Percentiles rank a stretch among this genome's conserved stretches.
phyloP scores from a whole-genome alignment of 805 yeast genomes.

The Cephaloascus fragrans region DNA sequence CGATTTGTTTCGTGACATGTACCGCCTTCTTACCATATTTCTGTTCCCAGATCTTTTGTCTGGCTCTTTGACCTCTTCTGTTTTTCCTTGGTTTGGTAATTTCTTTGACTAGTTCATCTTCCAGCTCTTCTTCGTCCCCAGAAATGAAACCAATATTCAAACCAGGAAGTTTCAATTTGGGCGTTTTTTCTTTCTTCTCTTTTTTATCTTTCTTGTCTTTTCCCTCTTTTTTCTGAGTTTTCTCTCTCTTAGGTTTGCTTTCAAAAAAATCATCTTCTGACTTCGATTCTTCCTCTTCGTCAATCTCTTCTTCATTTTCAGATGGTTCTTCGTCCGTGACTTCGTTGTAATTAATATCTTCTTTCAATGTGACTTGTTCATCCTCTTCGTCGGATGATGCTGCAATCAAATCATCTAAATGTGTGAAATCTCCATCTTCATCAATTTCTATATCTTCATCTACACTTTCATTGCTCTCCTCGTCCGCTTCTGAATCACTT shows the following conservation, averaged over 20 bases:
- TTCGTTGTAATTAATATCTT: slow-evolving; percentile 40
- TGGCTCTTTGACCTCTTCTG: slow-evolving; percentile 94
- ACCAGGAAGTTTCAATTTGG: slow-evolving; percentile 45
- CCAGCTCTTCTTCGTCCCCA: slow-evolving; percentile 38
- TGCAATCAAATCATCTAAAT: slow-evolving; percentile 28
- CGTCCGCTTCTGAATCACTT: slow-evolving; percentile 9
- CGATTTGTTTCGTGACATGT: slow-evolving; percentile 65
- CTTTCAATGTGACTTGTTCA: slow-evolving; percentile 19
- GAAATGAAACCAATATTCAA: slow-evolving; percentile 76
- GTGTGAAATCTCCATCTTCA: slow-evolving; percentile 12
- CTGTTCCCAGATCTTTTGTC: slow-evolving; percentile 93
- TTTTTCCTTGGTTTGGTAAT: slow-evolving; percentile 60
- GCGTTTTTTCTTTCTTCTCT: slow-evolving; percentile 15
- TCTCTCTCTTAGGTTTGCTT: slow-evolving; percentile 2
- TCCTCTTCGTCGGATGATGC: slow-evolving; percentile 35
- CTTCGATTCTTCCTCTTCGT: slow-evolving; percentile 10
- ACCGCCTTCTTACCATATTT: slow-evolving; percentile 81
- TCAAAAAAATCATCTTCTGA: slow-evolving; percentile 1
- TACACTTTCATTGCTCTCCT: slow-evolving; percentile 20
- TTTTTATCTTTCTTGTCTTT: slow-evolving; percentile 12
- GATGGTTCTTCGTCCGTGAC: slow-evolving; percentile 60
- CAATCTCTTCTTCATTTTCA: slow-evolving; percentile 18
- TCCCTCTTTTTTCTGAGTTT: slow-evolving; percentile 3
- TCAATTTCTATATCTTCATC: slow-evolving; percentile 28
- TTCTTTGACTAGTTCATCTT: slow-evolving; percentile 40